Percentiles rank a stretch among this genome's conserved stretches.
These are phyloP conservation scores for Caloboletus firmus DNA, from an alignment of 1,284 basidiomycete genomes.

Conservation along the genomic window DNA sequence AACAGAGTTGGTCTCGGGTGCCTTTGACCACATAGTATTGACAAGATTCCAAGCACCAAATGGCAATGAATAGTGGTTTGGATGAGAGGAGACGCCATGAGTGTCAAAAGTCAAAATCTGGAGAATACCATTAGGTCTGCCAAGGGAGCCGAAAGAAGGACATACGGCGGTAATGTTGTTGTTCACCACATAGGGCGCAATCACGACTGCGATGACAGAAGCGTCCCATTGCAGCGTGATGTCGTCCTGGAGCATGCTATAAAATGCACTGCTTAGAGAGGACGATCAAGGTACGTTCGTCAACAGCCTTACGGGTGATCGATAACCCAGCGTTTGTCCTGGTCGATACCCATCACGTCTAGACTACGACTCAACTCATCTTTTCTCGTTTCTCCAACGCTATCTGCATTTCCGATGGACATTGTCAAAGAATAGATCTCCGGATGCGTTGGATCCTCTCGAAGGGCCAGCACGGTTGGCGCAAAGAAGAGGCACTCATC, in stretches of 20 bases:
- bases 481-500: slow-evolving; percentile 94
- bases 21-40: slow-evolving; percentile 26
- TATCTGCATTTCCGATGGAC: slow-evolving; percentile 77
- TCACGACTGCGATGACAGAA: slow-evolving; percentile 55
- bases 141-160: not conserved
- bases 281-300: not conserved
- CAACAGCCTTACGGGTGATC: slow-evolving; percentile 61
- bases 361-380: slow-evolving; percentile 72
- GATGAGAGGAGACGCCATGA: slow-evolving; percentile 80
- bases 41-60: slow-evolving; percentile 51
- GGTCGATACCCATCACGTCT: slow-evolving; percentile 66
- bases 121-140: not conserved
- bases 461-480: slow-evolving; percentile 68
- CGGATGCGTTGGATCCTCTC: slow-evolving; percentile 13
- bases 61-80: slow-evolving; percentile 85
- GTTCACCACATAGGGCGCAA: slow-evolving; percentile 58
- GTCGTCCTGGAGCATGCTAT: slow-evolving; percentile 76
- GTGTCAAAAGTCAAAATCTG: slow-evolving; percentile 92
- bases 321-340: slow-evolving; percentile 57
- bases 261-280: slow-evolving; percentile 11
- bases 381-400: slow-evolving; percentile 65
- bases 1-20: slow-evolving; percentile 9
- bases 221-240: slow-evolving; percentile 71
- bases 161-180: slow-evolving; percentile 67
- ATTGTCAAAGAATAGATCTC: slow-evolving; percentile 59